These are phyloP conservation scores for Durusdinium trenchii DNA, from an alignment of 73 alveolate genomes.

Conservation along the genomic window DNA sequence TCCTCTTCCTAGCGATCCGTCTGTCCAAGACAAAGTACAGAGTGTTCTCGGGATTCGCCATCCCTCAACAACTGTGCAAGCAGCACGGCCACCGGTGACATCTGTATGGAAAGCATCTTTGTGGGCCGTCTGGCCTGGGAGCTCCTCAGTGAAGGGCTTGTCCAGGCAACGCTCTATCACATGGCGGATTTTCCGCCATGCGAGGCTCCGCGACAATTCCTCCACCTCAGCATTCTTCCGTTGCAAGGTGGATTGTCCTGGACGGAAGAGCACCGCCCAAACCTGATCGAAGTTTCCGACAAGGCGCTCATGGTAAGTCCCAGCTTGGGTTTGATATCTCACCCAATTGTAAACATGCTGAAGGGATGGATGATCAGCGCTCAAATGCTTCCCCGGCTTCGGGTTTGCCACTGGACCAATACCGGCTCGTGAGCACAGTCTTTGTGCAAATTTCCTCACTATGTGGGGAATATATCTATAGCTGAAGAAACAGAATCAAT, in stretches of 20 bases:
- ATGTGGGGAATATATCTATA: too few species aligned
- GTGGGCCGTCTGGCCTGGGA: neutral
- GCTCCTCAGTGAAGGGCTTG: neutral
- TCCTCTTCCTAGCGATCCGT: neutral
- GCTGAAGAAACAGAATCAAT: too few species aligned
- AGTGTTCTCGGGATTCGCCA: neutral
- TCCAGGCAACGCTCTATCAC: neutral
- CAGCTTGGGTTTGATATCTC: neutral
- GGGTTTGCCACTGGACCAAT: neutral
- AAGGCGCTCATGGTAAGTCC: neutral
- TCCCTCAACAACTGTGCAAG: neutral
- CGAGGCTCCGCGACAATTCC: neutral
- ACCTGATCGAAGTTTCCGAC: neutral
- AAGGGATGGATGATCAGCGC: neutral
- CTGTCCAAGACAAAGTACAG: neutral
- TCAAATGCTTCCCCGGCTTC: neutral
- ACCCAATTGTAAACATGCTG: neutral
- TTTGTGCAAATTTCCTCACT: neutral
- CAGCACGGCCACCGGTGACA: neutral
- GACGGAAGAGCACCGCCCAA: neutral
- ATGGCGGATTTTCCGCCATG: neutral
- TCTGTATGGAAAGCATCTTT: neutral
- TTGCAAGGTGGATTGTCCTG: neutral
- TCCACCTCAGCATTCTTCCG: neutral
- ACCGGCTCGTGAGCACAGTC: neutral